A percentile compares a stretch with the other conserved stretches of the same genome.
phyloP scores from a whole-genome alignment of 768 basidiomycete genomes.

The Amanita jacksonii region DNA sequence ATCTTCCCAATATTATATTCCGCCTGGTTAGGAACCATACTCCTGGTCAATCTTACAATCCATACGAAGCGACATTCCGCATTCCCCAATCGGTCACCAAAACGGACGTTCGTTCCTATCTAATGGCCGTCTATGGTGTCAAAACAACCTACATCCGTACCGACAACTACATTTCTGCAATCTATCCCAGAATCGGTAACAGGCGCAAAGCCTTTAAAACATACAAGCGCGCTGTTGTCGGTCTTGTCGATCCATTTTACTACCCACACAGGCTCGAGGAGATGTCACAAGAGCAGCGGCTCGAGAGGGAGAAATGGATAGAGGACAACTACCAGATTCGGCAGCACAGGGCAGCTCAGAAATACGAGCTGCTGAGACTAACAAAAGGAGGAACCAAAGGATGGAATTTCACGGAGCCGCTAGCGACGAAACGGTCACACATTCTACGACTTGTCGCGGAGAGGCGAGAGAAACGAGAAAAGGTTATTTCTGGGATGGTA shows the following conservation, averaged over 20 bases:
- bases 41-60: conserved; percentile 76
- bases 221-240: conserved; percentile 90
- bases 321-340: conserved; percentile 51
- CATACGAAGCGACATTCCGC: conserved; percentile 91
- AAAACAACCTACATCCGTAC: conserved; percentile 91
- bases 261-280: conserved; percentile 79
- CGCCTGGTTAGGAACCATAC: conserved; percentile 80
- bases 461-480: conserved; percentile 31
- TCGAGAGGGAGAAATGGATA: conserved; percentile 49
- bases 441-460: conserved; percentile 35
- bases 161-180: conserved; percentile 73
- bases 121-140: conserved; percentile 79
- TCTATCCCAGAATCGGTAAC: conserved; percentile 23
- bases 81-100: conserved; percentile 87
- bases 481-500: conserved; percentile 25
- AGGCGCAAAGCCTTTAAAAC: conserved; percentile 36
- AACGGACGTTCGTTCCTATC: conserved; percentile 83
- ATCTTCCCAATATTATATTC: conserved; percentile 84
- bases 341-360: conserved; percentile 24
- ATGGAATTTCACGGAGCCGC: conserved; percentile 33
- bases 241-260: conserved; percentile 88
- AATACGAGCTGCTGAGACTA: conserved; percentile 28
- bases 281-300: conserved; percentile 49
- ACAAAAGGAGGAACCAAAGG: conserved; percentile 31
- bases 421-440: conserved; percentile 35